These are phyloP conservation scores for Solanum gandarillasii DNA, from an alignment of 257 asterid species.

Conservation along the genomic window DNA sequence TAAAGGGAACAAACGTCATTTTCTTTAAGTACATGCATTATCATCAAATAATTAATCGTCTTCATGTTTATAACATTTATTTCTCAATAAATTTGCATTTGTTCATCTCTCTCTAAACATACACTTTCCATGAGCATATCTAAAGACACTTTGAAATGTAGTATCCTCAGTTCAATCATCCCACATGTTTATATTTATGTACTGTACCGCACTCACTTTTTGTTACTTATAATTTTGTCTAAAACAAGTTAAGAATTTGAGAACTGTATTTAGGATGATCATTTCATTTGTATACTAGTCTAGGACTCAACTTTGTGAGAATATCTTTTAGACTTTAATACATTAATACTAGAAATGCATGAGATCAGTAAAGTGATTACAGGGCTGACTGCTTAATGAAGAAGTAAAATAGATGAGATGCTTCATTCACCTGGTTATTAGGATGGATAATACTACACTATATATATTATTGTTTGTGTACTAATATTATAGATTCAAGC, in stretches of 20 bases:
- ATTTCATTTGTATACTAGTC: background rate
- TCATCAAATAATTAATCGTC: background rate
- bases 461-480: background rate
- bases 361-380: too few species aligned
- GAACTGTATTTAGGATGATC: background rate
- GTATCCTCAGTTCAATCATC: background rate
- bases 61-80: background rate
- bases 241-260: background rate
- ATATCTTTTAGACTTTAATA: too few species aligned
- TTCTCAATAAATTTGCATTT: background rate
- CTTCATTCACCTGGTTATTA: too few species aligned
- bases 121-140: background rate
- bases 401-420: too few species aligned
- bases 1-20: background rate
- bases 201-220: background rate
- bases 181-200: background rate
- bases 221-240: background rate
- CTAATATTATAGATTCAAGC: background rate
- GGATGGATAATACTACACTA: background rate
- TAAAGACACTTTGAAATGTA: background rate
- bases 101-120: background rate
- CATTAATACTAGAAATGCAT: too few species aligned
- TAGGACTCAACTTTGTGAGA: background rate
- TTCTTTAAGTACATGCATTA: background rate
- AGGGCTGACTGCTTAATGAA: too few species aligned